Evolutionary conservation across 2,329 filamentous ascomycete species (phyloP).

Genomic region (Clonostachys byssicola): DNA sequence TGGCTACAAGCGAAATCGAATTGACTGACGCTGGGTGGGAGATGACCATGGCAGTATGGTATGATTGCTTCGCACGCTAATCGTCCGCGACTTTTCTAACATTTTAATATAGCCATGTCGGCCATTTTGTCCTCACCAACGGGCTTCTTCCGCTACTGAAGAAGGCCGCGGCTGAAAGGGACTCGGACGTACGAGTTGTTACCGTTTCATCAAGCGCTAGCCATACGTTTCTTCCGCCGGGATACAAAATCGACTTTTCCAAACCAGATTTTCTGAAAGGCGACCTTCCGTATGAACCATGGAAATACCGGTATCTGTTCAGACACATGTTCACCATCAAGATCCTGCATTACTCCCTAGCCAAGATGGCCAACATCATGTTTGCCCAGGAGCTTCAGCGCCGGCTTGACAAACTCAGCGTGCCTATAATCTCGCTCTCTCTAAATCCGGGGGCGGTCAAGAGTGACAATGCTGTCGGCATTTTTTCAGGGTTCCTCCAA

Average conservation of each 20-base stretch:
- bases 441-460: constrained; percentile 11
- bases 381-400: constrained; percentile 13
- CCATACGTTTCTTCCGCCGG: constrained; percentile 6
- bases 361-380: constrained; percentile 13
- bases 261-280: constrained; percentile 5
- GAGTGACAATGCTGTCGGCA: background rate
- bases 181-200: constrained; percentile 16
- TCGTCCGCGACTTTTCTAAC: background rate
- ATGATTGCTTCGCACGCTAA: background rate
- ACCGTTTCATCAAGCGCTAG: constrained; percentile 11
- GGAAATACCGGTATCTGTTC: constrained; percentile 4
- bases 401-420: constrained; percentile 6
- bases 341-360: constrained; percentile 13
- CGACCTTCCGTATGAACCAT: constrained; percentile 6
- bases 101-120: constrained; percentile 12
- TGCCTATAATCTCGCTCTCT: constrained; percentile 9
- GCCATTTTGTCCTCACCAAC: constrained; percentile 17
- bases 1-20: constrained; percentile 2
- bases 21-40: constrained; percentile 12
- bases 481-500: background rate
- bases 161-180: constrained; percentile 5
- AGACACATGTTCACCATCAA: constrained; percentile 9
- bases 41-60: constrained; percentile 13
- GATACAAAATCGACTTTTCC: constrained; percentile 11
- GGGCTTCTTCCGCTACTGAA: constrained; percentile 16